Evolutionary conservation across 441 rosid genomes (phyloP), one percentile per base, ranked within the genome.

Genomic region (Gossypium trilobum): DNA sequence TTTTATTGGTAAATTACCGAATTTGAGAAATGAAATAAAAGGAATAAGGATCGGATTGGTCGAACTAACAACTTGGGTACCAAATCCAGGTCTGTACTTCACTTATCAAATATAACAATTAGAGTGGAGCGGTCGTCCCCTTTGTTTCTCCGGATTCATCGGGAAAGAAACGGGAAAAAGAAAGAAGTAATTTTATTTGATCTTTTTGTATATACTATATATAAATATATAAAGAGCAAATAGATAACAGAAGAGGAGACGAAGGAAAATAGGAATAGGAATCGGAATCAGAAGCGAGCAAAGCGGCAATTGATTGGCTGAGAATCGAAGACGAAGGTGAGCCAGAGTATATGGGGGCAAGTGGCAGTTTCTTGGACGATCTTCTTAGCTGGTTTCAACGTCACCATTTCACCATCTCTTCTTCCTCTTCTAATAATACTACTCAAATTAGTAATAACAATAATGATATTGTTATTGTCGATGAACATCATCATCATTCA

Each of bases 371-470:
- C 73, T 88, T 87, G 85, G 92, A 92, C 81, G 91, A 88, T 70
- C 87, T 94, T 78, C 97, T 93, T 82, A 91, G 95, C 82, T 94
- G 92, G 97, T 87, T 92, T 82, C 90, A 88, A 59, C 92, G 90
- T 70, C 96, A 77, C 73, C 71, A 60, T 69, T 22, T 69, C 27
- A 36, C 42, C 75, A 7, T 82, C 69, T 44, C 82, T 75, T 61
- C 75, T 72, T 46, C 74, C 59, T 2, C 71, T 29, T 10, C 29
- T 63, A n/a, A 79, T 52, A 23, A 20, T 58, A 29, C 20, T 17
- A 22, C 33, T 58, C 2, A 58, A 39, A 10, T 77, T 31, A 23
- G 16, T 36, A 20, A 27, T 2, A 10, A 29, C 11, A 63, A 63
- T 19, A 65, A 19, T 23, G 65, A 70, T 19, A 46, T 16, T 22